Evolutionary conservation across 192 early-diverging fungal species (phyloP).

Genomic region (Spinellus fusiger): DNA sequence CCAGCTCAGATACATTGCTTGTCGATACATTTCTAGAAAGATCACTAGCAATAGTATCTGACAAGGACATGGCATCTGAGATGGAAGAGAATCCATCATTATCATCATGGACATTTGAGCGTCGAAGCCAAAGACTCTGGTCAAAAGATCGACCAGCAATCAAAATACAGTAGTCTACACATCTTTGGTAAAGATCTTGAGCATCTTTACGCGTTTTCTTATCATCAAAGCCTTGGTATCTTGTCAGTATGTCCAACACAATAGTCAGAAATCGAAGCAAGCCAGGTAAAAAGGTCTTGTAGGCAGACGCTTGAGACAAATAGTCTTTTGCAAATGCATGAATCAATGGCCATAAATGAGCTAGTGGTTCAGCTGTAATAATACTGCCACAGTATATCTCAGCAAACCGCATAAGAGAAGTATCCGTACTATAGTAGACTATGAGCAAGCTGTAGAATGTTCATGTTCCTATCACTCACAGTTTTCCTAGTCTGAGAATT

Average conservation of each 20-base stretch:
- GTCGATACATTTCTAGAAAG: slow-evolving; percentile 20
- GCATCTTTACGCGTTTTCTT: slow-evolving; percentile 55
- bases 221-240: slow-evolving; percentile 43
- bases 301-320: slow-evolving; percentile 43
- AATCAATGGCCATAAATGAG: slow-evolving; percentile 56
- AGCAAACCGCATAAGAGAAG: slow-evolving; percentile 53
- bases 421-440: slow-evolving; percentile 49
- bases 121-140: slow-evolving; percentile 59
- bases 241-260: slow-evolving; percentile 27
- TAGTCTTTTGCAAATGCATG: slow-evolving; percentile 57
- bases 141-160: slow-evolving; percentile 74
- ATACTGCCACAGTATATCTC: slow-evolving; percentile 53
- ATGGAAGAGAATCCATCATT: slow-evolving; percentile 7
- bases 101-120: slow-evolving; percentile 27
- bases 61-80: not conserved
- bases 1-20: slow-evolving; percentile 34
- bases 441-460: not conserved
- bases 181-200: slow-evolving; percentile 49
- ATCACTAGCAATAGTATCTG: not conserved
- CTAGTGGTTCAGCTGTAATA: slow-evolving; percentile 39
- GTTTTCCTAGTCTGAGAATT: slow-evolving; percentile 40
- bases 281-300: slow-evolving; percentile 49
- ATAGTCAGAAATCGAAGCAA: slow-evolving; percentile 50
- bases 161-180: slow-evolving; percentile 70
- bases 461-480: slow-evolving; percentile 35